A percentile compares a stretch with the other conserved stretches of the same genome.
Evolutionary conservation across 257 asterid species (phyloP).

Genomic region (Lavandula angustifolia): DNA sequence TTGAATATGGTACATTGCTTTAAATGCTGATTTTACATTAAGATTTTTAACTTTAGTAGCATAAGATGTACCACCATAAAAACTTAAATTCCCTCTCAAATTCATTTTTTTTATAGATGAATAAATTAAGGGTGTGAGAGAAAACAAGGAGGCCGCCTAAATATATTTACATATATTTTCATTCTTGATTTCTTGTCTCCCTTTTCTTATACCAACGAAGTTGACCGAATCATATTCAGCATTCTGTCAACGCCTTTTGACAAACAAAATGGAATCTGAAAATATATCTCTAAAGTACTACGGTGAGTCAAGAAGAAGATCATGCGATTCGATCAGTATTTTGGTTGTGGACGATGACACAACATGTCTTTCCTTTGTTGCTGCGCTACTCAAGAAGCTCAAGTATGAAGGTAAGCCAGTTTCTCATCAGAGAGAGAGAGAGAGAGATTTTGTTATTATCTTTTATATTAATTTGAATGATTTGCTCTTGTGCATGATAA

Average conservation of each 20-base stretch:
- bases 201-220: neutral
- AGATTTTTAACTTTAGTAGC: constrained; percentile 18
- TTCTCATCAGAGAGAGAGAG: too few species aligned
- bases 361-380: constrained; percentile 49
- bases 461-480: neutral
- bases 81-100: neutral
- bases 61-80: neutral
- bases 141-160: neutral
- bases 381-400: constrained; percentile 50
- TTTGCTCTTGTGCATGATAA: neutral
- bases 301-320: neutral
- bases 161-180: neutral
- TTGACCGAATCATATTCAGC: constrained; percentile 30
- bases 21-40: constrained; percentile 27
- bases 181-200: too few species aligned
- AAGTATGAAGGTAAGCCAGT: constrained; percentile 42
- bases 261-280: constrained; percentile 31
- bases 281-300: constrained; percentile 3
- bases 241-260: neutral
- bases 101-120: neutral
- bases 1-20: constrained; percentile 6
- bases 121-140: too few species aligned
- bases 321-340: constrained; percentile 34
- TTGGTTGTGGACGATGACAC: constrained; percentile 64
- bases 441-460: too few species aligned